phyloP scores from a whole-genome alignment of 176 grass and related monocot genomes.

The Oryza longistaminata region DNA sequence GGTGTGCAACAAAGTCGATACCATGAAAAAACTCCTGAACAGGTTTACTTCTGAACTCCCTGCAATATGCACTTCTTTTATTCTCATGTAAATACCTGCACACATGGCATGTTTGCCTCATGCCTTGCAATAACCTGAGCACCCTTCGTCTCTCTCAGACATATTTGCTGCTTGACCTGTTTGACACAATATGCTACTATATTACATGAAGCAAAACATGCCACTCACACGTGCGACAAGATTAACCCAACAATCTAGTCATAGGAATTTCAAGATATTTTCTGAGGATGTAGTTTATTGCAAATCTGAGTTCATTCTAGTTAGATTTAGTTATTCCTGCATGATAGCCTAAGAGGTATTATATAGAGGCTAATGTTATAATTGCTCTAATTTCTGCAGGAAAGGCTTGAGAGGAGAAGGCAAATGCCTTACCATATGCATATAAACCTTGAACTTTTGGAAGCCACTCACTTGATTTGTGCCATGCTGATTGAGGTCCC shows the following conservation, averaged over 20 bases:
- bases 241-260: no score
- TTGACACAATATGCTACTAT: no score
- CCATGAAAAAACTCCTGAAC: slow-evolving; percentile 97
- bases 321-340: no score
- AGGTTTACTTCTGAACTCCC: slow-evolving; percentile 40
- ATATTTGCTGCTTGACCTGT: no score
- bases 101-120: neutral
- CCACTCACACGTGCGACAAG: no score
- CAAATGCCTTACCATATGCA: slow-evolving; percentile 99
- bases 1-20: slow-evolving; percentile 84
- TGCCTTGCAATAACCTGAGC: no score
- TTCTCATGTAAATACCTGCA: neutral
- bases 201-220: no score
- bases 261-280: neutral
- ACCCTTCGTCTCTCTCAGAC: no score
- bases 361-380: neutral
- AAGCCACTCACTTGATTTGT: slow-evolving; percentile 89
- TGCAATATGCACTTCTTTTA: no score
- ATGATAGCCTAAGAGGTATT: no score
- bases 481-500: slow-evolving; percentile 97
- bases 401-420: slow-evolving; percentile 86
- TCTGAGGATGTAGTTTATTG: neutral
- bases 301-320: neutral
- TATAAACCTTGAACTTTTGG: slow-evolving; percentile 93
- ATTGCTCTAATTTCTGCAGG: slow-evolving; percentile 45